Base-by-base conservation (phyloP, 208 protist genomes). In the Trypanosoma lewisi region DNA sequence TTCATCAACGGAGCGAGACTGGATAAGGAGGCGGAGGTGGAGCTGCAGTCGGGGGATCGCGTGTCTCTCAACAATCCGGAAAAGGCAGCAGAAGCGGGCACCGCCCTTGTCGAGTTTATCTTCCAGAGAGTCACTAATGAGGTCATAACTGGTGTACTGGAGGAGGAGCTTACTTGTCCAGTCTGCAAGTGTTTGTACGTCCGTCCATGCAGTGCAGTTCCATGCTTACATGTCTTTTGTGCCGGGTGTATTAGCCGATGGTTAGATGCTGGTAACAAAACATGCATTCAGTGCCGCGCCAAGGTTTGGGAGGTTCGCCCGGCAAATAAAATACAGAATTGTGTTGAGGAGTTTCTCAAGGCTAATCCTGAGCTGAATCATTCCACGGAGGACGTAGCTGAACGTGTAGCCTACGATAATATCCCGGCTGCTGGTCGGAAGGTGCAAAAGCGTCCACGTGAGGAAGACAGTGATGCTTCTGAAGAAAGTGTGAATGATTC, bases 201-300 rank as follows among this genome's bases (percentile, higher is more conserved):
- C 67, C 87, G 89, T 0, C 87, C 88, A 0, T 91, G 86, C 69
- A 86, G 67, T 31, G 53, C 87, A 53, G 61, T 95, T 56, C 93
- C 93, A 9, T 97, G 93, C 56, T 82, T 93, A 76, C 93, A 97
- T 77, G 82, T 86, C 37, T 94, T 93, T 62, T 97, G 93, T 58
- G 82, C 83, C 3, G 55, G 67, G 11, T 97, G 93, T 66, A 80
- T 97, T 59, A 91, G 78, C 59, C 52, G 57, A 33, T 91, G 85
- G 82, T 16, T 93, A n/a, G 52, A 45, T 11, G 31, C 72, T 27
- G 65, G 68, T 0, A 67, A 67, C 41, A 60, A 17, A 8, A 78
- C 44, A n/a, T 97, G 93, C 58, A 73, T 85, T 9, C 70, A 89
- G 66, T 97, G 93, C 67, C 72, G 79, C 45, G 25, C 30, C 19